Base-by-base conservation (phyloP, 768 basidiomycete genomes). In the Leucocoprinus sp. region DNA sequence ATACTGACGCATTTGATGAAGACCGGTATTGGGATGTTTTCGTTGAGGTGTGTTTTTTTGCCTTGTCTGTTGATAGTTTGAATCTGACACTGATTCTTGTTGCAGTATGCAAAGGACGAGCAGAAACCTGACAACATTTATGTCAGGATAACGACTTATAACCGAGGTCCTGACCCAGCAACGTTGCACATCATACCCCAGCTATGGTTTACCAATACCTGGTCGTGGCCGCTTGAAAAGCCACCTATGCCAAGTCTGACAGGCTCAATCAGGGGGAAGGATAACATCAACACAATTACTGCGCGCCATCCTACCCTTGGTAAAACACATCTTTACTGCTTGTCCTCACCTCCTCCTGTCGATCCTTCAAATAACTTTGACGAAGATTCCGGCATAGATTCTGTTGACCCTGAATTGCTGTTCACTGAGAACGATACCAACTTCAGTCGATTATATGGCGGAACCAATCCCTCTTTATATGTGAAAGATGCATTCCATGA, bases 361-460 rank as follows among this genome's bases (percentile, higher is more conserved):
- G 78, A 81, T 11, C 79, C 83, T 3, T 66, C 76, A 27, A 85
- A 82, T 42, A 70, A 76, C 48, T 76, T 78, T 43, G 69, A 72
- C 51, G 73, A 72, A 17, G 77, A 84, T 52, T 77, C 78, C 17
- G 79, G 79, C 11, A 70, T 72, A 27, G 84, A 84, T 34, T 73
- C 77, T 23, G 74, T 91, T 15, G 78, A 85, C 34, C 93, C 96
- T 0, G 81, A 88, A 7, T 69, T 99, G 27, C 63, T 98, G 14
- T 99, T 99, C 63, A 93, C 93, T 11, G 95, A 97, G 56, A 99
- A 98, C 63, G 89, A 98, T 60, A 96, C 95, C 50, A 99, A 99
- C 71, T 95, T 84, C 61, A 74, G 74, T 58, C 78, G 96, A 43
- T 72, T 99, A 19, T 99, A 97, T 60, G 85, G 83, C 17, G 93